A percentile compares a stretch with the other conserved stretches of the same genome.
Conservation (phyloP, 768 basidiomycete species). For the Mycena capillaripes region DNA sequence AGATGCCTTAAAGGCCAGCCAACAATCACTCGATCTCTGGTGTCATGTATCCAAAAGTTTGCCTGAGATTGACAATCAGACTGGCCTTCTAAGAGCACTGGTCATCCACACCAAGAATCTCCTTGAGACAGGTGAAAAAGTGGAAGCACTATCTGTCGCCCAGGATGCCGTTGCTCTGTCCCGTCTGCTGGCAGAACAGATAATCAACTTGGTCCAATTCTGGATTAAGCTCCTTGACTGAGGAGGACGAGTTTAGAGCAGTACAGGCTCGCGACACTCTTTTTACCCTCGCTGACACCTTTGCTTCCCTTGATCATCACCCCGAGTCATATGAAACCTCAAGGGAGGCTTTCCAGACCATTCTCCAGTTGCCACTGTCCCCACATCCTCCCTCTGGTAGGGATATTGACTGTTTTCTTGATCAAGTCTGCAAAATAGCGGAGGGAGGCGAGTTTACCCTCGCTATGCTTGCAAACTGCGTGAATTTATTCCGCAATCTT, state of each 20-base stretch:
- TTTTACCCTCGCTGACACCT: background rate
- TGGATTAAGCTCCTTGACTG: too few relatives aligned
- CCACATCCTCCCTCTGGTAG: too few relatives aligned
- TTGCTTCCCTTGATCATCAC: background rate
- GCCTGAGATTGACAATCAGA: background rate
- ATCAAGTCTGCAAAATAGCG: constrained; percentile 10
- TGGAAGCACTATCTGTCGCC: background rate
- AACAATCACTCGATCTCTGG: constrained; percentile 14
- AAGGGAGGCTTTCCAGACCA: background rate
- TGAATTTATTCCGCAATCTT: background rate
- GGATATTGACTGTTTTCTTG: constrained; percentile 2
- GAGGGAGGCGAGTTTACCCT: background rate
- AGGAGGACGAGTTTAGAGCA: background rate
- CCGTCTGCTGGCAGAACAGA: background rate
- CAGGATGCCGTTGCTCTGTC: background rate
- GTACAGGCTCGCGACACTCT: background rate
- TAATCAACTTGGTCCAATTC: too few relatives aligned
- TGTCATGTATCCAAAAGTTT: background rate
- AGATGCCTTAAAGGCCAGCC: constrained; percentile 8
- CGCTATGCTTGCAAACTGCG: background rate
- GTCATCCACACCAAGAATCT: background rate
- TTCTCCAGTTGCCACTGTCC: background rate
- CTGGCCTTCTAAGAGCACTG: background rate
- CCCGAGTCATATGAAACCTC: constrained; percentile 3
- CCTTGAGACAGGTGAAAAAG: background rate